Evolutionary conservation across 768 basidiomycete species (phyloP).

Genomic region (Suillus discolor): DNA sequence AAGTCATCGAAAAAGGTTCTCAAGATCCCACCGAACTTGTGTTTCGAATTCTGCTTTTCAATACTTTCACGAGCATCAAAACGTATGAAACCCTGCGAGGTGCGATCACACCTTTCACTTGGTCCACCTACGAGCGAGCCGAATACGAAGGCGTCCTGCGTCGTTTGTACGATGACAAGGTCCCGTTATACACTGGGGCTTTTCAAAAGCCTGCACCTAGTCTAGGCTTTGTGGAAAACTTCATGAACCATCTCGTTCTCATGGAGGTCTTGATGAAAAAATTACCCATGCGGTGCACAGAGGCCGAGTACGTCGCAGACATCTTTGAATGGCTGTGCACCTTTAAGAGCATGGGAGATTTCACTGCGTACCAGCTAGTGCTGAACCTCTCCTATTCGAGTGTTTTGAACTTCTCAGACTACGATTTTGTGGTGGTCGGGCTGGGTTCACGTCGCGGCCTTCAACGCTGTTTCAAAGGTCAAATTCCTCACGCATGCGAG

Average conservation of each 20-base stretch:
- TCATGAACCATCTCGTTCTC: constrained; percentile 65
- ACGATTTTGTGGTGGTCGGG: constrained; percentile 73
- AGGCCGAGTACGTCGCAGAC: constrained; percentile 60
- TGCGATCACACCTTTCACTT: constrained; percentile 60
- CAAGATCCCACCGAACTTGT: constrained; percentile 61
- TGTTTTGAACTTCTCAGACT: constrained; percentile 60
- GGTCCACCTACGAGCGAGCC: constrained; percentile 55
- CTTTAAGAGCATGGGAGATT: constrained; percentile 75
- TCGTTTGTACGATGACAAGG: constrained; percentile 37
- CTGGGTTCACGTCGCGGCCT: constrained; percentile 69
- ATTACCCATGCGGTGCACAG: constrained; percentile 49
- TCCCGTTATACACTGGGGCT: constrained; percentile 64
- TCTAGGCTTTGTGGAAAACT: constrained; percentile 47
- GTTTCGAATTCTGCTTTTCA: constrained; percentile 75
- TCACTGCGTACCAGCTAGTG: constrained; percentile 70
- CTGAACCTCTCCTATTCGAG: constrained; percentile 59
- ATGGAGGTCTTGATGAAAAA: constrained; percentile 63
- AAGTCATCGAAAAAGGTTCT: constrained; percentile 71
- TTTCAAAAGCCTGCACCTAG: constrained; percentile 74
- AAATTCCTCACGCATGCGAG: constrained; percentile 45
- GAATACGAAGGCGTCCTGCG: constrained; percentile 57
- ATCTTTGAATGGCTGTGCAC: constrained; percentile 59
- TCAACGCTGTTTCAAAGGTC: constrained; percentile 62
- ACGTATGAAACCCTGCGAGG: constrained; percentile 67
- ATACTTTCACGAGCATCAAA: constrained; percentile 67